Evolutionary conservation across 148 eudicot genomes (phyloP), one percentile per base, ranked within the genome.

Genomic region (Chenopodium suecicum): DNA sequence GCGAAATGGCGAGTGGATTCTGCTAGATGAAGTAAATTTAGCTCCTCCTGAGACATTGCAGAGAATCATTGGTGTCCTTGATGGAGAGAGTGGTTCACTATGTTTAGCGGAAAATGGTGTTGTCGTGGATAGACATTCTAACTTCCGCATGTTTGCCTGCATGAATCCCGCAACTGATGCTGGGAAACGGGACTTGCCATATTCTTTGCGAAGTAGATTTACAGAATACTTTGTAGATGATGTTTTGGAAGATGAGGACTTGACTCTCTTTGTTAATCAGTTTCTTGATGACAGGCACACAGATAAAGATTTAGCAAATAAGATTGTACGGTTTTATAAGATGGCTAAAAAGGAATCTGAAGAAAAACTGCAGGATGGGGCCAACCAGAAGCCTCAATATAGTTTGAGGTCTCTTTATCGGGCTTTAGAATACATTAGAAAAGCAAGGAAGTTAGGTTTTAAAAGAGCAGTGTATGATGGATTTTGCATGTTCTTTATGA

Each of bases 121-220:
- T 81, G 84, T 91, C 76, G 91, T 96, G 34, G 74, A 78, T 62
- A 90, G 98, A 83, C 90, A 96, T 86, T 87, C 92, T 50, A 85
- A 89, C 73, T 96, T 96, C 68, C 97, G 98, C 32, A 80, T 96
- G 83, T 96, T 96, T 90, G 99, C 98, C 64, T 96, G 99, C 84
- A 96, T 96, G 99, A 96, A 96, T 90, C 99, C 99, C 71, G 99
- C 99, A 75, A 96, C 94, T 81, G 98, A 96, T 91, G 97, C 99
- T 78, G 98, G 99, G 54, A 96, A 96, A 88, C 91, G 99, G 79
- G 98, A 96, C 84, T 87, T 96, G 83, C 95, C 98, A 32, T 89
- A 85, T 77, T 85, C 93, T 11, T 80, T 96, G 79, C 86, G 97
- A 83, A 86, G 93, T 81, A 91, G 95, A 84, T 96, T 96, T 86